Evolutionary conservation across 1,139 yeast species (phyloP), one percentile per base, ranked within the genome.

Genomic region (Candida glucosophila): DNA sequence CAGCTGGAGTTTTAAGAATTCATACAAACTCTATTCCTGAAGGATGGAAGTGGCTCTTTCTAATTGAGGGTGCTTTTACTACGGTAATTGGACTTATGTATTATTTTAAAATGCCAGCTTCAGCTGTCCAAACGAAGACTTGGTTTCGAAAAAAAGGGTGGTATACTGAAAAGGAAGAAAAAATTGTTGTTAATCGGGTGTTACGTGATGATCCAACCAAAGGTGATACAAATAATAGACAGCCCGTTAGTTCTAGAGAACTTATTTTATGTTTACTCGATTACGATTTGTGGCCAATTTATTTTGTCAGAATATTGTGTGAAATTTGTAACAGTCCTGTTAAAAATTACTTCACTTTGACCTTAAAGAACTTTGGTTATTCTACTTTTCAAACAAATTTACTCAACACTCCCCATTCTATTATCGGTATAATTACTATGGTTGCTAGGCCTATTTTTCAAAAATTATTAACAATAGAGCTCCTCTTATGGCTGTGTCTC

Each of bases 211-310:
- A 53, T 27, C 59, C 59, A 5, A 33, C 43, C 7, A 53, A 53
- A 33, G 58, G 58, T 14, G 57, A 50, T 31, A 22, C 14, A 14
- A 12, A 22, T n/a, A 50, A 52, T 26, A 41, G 58, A 37, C 47
- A 52, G 20, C 51, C 52, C 1, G 44, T 53, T 21, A 30, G 41
- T 5, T 32, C 35, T 6, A 41, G 26, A 23, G 46, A 46, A 33
- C 38, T 50, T 15, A 20, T 43, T 15, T 35, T 31, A 17, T 36
- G 55, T 1, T 29, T 53, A 12, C 28, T 38, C 4, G 78, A 73
- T 40, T 64, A 53, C 36, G 70, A 72, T 38, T 38, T 70, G 29
- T 55, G 71, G 64, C 78, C 78, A 9, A 47, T 73, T 14, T 73
- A 72, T 36, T 27, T 63, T 8, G 49, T 67, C 22, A 62, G 76